A percentile compares a stretch with the other conserved stretches of the same genome.
These are phyloP conservation scores for Aspergillus sparsus DNA, from an alignment of 495 filamentous ascomycete genomes.

Conservation along the genomic window DNA sequence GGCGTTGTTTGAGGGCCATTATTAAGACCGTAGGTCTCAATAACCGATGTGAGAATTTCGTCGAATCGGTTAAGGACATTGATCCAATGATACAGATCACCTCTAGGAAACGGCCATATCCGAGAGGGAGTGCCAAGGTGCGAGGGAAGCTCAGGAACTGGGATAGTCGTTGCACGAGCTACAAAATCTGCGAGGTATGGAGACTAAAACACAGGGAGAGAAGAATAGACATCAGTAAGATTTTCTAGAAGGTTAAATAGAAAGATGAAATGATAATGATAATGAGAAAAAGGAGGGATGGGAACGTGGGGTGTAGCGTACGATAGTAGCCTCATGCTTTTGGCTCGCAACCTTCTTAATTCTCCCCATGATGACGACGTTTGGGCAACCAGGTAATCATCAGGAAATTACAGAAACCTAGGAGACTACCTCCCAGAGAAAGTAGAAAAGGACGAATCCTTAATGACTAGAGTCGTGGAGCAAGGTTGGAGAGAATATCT, in stretches of 20 bases:
- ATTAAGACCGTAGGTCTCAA: constrained; percentile 76
- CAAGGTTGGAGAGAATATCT: constrained; percentile 34
- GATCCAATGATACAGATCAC: constrained; percentile 98
- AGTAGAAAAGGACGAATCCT: constrained; percentile 32
- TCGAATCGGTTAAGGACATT: constrained; percentile 93
- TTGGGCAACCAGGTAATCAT: constrained; percentile 47
- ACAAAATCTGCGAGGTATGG: constrained; percentile 83
- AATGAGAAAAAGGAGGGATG: too few relatives aligned
- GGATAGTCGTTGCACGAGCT: constrained; percentile 61
- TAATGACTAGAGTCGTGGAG: constrained; percentile 38
- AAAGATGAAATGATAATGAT: too few relatives aligned
- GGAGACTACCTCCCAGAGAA: constrained; percentile 37
- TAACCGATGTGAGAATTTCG: constrained; percentile 77
- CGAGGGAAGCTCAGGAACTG: constrained; percentile 72
- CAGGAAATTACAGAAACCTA: constrained; percentile 38
- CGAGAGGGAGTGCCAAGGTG: constrained; percentile 78
- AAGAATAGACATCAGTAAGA: constrained; percentile 8
- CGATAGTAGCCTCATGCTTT: constrained; percentile 92
- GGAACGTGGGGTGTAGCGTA: constrained; percentile 49
- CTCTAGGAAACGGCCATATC: constrained; percentile 93
- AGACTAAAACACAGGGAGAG: constrained; percentile 58
- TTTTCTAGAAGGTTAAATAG: too few relatives aligned
- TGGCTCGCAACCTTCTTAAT: constrained; percentile 92
- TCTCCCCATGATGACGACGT: constrained; percentile 72
- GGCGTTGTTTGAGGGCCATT: constrained; percentile 77